phyloP scores from a whole-genome alignment of 2,329 filamentous ascomycete genomes.

The Coniella vitis region DNA sequence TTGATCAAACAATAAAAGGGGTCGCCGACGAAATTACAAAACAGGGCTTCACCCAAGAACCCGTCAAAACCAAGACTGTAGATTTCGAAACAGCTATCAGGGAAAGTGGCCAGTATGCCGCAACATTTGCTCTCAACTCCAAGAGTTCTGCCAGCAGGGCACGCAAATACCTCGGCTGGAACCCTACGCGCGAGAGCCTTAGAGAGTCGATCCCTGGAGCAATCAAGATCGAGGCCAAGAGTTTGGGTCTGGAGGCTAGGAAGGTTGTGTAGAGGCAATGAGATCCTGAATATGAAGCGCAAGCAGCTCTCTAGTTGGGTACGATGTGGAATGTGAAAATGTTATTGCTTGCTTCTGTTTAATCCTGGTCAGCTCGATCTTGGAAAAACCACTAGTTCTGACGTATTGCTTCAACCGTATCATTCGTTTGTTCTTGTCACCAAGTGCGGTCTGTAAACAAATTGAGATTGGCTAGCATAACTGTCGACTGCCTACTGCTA shows the following conservation, averaged over 20 bases:
- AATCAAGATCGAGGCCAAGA: conserved; percentile 33
- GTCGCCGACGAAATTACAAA: conserved; percentile 51
- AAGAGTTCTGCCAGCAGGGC: conserved; percentile 36
- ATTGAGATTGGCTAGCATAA: not conserved
- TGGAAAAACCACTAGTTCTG: too few relatives aligned
- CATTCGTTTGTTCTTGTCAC: too few relatives aligned
- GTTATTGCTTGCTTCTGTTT: too few relatives aligned
- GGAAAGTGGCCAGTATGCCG: conserved; percentile 20
- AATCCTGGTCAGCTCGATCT: too few relatives aligned
- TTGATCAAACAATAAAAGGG: conserved; percentile 3
- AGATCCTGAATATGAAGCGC: too few relatives aligned
- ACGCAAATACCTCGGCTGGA: conserved; percentile 40
- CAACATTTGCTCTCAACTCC: conserved; percentile 35
- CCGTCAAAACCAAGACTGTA: conserved; percentile 27
- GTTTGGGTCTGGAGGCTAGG: conserved; percentile 27
- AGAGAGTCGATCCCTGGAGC: conserved; percentile 32
- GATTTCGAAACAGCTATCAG: conserved; percentile 24
- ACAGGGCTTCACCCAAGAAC: conserved; percentile 37
- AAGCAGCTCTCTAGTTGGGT: too few relatives aligned
- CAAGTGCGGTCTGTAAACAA: not conserved
- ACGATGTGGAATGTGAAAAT: too few relatives aligned
- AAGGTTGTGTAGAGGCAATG: conserved; percentile 12
- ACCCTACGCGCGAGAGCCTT: conserved; percentile 29
- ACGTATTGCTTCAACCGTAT: too few relatives aligned
- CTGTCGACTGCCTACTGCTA: not conserved